A percentile compares a stretch with the other conserved stretches of the same genome.
phyloP scores from a whole-genome alignment of 352 stramenopile genomes.

The Phytophthora hibernalis region DNA sequence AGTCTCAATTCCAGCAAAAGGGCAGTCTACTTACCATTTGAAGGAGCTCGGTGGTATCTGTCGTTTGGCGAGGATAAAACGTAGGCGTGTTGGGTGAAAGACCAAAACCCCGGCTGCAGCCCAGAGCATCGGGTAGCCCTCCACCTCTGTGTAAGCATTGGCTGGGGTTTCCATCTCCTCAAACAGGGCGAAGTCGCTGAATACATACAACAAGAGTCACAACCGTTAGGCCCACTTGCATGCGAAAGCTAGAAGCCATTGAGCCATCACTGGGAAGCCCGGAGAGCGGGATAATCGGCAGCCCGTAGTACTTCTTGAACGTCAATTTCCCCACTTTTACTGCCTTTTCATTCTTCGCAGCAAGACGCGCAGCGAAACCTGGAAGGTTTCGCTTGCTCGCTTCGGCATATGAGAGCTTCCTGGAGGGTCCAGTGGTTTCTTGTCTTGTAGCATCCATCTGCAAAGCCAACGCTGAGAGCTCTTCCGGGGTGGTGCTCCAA shows the following conservation, averaged over 20 bases:
- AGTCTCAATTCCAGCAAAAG: neutral
- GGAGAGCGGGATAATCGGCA: conserved; percentile 30
- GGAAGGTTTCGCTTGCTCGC: conserved; percentile 28
- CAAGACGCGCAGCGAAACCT: neutral
- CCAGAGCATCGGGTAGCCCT: neutral
- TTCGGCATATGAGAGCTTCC: conserved; percentile 34
- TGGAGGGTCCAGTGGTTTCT: neutral
- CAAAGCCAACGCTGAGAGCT: conserved; percentile 34
- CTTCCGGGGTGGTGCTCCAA: conserved; percentile 43
- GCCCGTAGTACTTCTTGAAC: conserved; percentile 46
- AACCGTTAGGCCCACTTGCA: neutral
- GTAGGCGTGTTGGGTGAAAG: conserved; percentile 51
- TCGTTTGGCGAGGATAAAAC: conserved; percentile 45
- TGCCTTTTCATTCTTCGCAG: neutral
- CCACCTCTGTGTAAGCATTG: neutral
- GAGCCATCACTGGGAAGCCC: neutral
- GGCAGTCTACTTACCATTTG: conserved; percentile 33
- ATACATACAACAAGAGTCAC: conserved; percentile 10
- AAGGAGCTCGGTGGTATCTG: conserved; percentile 41
- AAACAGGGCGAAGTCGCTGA: conserved; percentile 5
- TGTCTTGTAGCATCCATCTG: conserved; percentile 19
- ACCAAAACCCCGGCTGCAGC: conserved; percentile 36
- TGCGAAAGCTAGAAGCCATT: neutral
- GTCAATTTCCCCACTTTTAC: conserved; percentile 1
- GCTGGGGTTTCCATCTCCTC: conserved; percentile 17